These are phyloP conservation scores for Debaryomyces sp. DNA, from an alignment of 1,139 yeast species.

Conservation along the genomic window DNA sequence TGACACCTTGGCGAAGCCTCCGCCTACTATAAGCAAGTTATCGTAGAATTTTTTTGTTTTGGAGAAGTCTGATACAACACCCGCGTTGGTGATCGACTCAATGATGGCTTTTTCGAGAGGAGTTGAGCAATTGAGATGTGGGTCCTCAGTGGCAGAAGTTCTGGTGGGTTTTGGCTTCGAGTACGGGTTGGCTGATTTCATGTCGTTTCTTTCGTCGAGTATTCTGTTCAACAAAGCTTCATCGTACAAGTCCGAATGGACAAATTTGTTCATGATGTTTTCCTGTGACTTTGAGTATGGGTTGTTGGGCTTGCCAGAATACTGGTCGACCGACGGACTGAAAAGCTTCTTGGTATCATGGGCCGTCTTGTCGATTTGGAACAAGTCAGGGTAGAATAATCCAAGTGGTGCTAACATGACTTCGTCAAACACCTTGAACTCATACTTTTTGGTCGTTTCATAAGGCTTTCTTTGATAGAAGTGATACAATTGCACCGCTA, in stretches of 20 bases:
- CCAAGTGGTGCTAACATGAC: constrained; percentile 93
- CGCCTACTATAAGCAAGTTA: constrained; percentile 81
- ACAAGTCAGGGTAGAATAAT: constrained; percentile 78
- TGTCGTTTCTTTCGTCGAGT: constrained; percentile 22
- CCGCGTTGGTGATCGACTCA: constrained; percentile 82
- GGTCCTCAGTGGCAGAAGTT: constrained; percentile 17
- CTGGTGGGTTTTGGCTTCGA: constrained; percentile 29
- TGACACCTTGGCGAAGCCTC: constrained; percentile 83
- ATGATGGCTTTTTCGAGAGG: constrained; percentile 87
- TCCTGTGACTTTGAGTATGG: constrained; percentile 55
- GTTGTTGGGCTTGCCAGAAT: constrained; percentile 63
- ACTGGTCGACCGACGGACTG: constrained; percentile 62
- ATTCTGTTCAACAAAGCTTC: constrained; percentile 37
- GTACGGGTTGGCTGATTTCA: constrained; percentile 29
- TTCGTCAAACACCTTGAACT: constrained; percentile 91
- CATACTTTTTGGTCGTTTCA: constrained; percentile 67
- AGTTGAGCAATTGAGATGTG: constrained; percentile 20
- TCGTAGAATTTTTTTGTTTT: constrained; percentile 69
- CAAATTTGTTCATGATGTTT: constrained; percentile 34
- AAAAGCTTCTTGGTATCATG: constrained; percentile 33
- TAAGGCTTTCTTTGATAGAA: constrained; percentile 70
- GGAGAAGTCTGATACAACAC: constrained; percentile 56
- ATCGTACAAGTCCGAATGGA: constrained; percentile 41
- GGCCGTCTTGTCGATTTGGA: constrained; percentile 34
- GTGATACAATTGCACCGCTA: constrained; percentile 82